Evolutionary conservation across 768 basidiomycete genomes (phyloP), one percentile per base, ranked within the genome.

Genomic region (Rhodosporidiobolus sp.): DNA sequence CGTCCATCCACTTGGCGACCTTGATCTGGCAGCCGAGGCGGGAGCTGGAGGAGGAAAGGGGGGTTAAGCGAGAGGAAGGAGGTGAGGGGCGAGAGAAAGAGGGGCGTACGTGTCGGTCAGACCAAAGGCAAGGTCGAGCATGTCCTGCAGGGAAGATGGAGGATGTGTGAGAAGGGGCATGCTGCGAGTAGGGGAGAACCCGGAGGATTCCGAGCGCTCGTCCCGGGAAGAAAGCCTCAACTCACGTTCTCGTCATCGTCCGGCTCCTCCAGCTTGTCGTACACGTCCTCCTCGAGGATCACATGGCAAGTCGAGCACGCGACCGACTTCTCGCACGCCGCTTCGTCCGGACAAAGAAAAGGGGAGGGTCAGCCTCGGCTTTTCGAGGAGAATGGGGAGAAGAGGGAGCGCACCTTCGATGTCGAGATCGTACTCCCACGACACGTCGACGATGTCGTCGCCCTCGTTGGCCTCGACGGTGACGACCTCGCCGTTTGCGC

Each of bases 231-330:
- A 12, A 1, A 17, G 10, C 22, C 1, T 4, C 12, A 20, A 35
- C 72, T 54, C 60, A 68, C 72, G 78, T 97, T 99, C 83, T 99
- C 95, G 79, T 99, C 95, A 76, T 98, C 95, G 66, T 90, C 90
- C 8, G 95, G 94, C 79, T 98, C 95, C 2, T 91, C 89, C 5
- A 98, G 85, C 58, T 86, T 80, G 80, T 97, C 91, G 80, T 94
- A 97, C 71, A 88, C 85, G 78, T 93, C 88, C 30, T 86, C 86
- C 34, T 88, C 84, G 65, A 94, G 84, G 69, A 99, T 92, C 67
- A 98, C 87, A 80, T 99, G 95, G 80, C 95, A 99, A 30, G 95
- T 99, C 22, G 95, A 97, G 80, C 95, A 99, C 24, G 95, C 95
- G 59, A 96, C 87, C 2, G 93, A 95, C 52, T 92, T 90, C 83